Base-by-base conservation (phyloP, 495 filamentous ascomycete genomes). In the Podospora comata region DNA sequence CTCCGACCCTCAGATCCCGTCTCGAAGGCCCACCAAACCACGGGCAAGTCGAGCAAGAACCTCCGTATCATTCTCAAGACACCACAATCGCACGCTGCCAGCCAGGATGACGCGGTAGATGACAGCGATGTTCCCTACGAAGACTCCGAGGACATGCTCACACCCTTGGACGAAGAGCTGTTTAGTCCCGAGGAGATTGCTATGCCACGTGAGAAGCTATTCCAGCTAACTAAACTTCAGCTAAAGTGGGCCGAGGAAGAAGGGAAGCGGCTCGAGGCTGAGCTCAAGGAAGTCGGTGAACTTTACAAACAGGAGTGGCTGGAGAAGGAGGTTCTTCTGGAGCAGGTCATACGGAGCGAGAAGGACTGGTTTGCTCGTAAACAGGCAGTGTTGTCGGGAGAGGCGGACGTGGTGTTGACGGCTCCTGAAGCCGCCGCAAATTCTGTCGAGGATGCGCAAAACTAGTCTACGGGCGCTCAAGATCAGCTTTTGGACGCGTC, bases 1-100 rank as follows among this genome's bases (percentile, higher is more conserved):
- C 84, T 97, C 4, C 90, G 93, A 5, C 92, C 92, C 5, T 90
- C 90, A n/a, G 93, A 96, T 74, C 89, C 92, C 4, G 90, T 94
- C 20, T 90, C 92, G 2, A 94, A 92, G 78, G 87, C 88, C 59
- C 88, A 83, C 89, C 83, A 88, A 79, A 66, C 76, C 3, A 76
- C 78, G 9, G 74, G 76, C 15, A 86, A 87, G 66, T 86, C 87
- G 15, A 19, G 30, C 61, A 87, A 86, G 67, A 87, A 89, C 64
- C 82, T 92, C 60, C 92, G 90, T 70, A 86, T 92, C 60, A 82
- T 87, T 65, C 74, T 85, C 68, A 92, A 83, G 72, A 80, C 80
- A 15, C 79, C 80, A 3, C 80, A 81, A 83, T 79, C 84, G 77
- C 77, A 88, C 79, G 78, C 83, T 4, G 81, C 83, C 27, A 83